Conservation (phyloP, 2,329 filamentous ascomycete genomes). For the Fusarium siculi region DNA sequence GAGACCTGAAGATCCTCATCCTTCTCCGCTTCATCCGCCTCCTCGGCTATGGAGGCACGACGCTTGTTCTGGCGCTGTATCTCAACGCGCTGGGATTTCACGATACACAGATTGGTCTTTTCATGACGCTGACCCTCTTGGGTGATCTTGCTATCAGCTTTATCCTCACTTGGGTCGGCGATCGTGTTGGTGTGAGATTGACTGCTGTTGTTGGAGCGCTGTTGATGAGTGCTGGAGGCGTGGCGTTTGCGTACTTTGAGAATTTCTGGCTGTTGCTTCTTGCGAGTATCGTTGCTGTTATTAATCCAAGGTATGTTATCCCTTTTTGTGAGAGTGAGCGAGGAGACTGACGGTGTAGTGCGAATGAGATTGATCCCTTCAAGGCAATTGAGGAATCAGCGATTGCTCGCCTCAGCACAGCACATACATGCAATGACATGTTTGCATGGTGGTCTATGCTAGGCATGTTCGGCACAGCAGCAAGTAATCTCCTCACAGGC, state of each 20-base stretch:
- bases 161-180: constrained; percentile 34
- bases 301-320: constrained; percentile 31
- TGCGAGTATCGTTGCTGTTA: constrained; percentile 33
- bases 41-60: constrained; percentile 37
- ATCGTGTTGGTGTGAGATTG: constrained; percentile 27
- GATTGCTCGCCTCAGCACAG: constrained; percentile 31
- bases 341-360: neutral
- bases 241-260: constrained; percentile 29
- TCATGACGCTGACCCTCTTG: constrained; percentile 38
- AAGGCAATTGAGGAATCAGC: constrained; percentile 39
- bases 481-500: constrained; percentile 34
- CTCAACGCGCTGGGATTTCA: constrained; percentile 34
- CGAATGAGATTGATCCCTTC: constrained; percentile 42
- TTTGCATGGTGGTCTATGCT: constrained; percentile 42
- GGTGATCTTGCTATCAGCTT: constrained; percentile 41
- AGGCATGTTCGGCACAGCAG: constrained; percentile 38
- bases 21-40: constrained; percentile 35
- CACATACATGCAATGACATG: constrained; percentile 37
- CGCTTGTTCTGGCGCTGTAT: constrained; percentile 35
- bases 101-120: constrained; percentile 32
- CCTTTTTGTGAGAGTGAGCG: neutral
- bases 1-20: constrained; percentile 35
- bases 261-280: constrained; percentile 36
- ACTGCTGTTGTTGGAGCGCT: constrained; percentile 28
- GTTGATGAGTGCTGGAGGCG: constrained; percentile 31